A percentile compares a stretch with the other conserved stretches of the same genome.
Conservation (phyloP, 345 rosid genomes). For the Lagerstroemia speciosa region DNA sequence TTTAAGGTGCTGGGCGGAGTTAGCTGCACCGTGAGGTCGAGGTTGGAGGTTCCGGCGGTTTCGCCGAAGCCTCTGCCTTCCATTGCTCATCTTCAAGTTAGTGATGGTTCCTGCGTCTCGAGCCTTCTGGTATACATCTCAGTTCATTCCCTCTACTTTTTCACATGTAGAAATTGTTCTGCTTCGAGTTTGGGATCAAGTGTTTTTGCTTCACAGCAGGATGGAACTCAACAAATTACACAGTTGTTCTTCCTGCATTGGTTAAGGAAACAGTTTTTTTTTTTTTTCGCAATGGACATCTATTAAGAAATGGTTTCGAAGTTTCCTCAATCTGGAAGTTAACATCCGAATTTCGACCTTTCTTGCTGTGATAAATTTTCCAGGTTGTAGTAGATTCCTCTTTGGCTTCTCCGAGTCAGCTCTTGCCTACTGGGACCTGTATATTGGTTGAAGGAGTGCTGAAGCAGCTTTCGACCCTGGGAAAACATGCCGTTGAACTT, state of each 20-base stretch:
- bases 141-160: background rate
- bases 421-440: constrained; percentile 55
- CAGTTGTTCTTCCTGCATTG: background rate
- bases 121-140: constrained; percentile 44
- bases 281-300: background rate
- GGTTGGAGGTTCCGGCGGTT: constrained; percentile 20
- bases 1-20: constrained; percentile 47
- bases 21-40: constrained; percentile 27
- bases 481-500: constrained; percentile 47
- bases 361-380: background rate
- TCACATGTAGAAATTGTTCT: background rate
- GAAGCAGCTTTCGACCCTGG: constrained; percentile 14
- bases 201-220: background rate
- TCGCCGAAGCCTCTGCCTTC: constrained; percentile 24
- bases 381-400: constrained; percentile 69
- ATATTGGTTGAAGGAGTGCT: constrained; percentile 62
- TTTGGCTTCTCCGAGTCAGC: constrained; percentile 30
- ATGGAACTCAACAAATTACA: background rate
- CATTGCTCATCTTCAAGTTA: constrained; percentile 31
- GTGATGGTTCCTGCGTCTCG: constrained; percentile 68
- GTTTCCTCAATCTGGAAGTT: background rate
- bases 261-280: background rate
- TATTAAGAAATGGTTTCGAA: background rate
- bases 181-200: background rate
- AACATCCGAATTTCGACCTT: background rate